Conservation (phyloP, 371 early-diverging fungal species). For the Mucor plumbeus region DNA sequence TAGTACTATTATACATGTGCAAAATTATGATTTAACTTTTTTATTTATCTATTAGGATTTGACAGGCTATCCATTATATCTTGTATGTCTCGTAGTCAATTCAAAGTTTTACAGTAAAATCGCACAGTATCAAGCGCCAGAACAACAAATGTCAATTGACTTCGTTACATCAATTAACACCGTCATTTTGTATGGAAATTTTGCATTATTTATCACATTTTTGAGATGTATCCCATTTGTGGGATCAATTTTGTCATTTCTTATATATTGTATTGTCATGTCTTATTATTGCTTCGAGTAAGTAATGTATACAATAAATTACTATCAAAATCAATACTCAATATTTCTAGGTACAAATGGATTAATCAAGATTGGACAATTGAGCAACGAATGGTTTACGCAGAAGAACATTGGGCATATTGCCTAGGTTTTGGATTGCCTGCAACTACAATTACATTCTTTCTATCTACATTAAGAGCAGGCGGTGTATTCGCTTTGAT, state of each 20-base stretch:
- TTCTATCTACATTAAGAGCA: slow-evolving; percentile 47
- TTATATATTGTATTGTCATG: slow-evolving; percentile 49
- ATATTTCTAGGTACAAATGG: slow-evolving; percentile 49
- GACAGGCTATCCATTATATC: slow-evolving; percentile 56
- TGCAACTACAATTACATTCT: slow-evolving; percentile 46
- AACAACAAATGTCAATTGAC: slow-evolving; percentile 7
- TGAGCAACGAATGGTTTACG: slow-evolving; percentile 47
- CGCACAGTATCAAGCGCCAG: slow-evolving; percentile 28
- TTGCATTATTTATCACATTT: slow-evolving; percentile 40
- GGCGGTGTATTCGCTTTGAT: slow-evolving; percentile 54
- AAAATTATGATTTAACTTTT: not conserved
- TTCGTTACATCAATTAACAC: slow-evolving; percentile 37
- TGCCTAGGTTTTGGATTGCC: slow-evolving; percentile 59
- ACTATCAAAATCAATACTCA: not conserved
- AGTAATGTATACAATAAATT: not conserved
- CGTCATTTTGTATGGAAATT: slow-evolving; percentile 47
- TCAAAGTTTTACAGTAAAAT: slow-evolving; percentile 43
- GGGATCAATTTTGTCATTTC: slow-evolving; percentile 43
- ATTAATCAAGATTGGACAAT: slow-evolving; percentile 46
- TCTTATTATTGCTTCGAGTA: slow-evolving; percentile 61
- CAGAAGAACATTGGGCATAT: slow-evolving; percentile 57
- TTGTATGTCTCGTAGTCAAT: slow-evolving; percentile 48
- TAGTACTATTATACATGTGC: slow-evolving; percentile 1
- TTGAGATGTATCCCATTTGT: slow-evolving; percentile 41
- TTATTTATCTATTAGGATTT: slow-evolving; percentile 32